Evolutionary conservation across 2,329 filamentous ascomycete species (phyloP), one percentile per base, ranked within the genome.

Genomic region (Xylariaceae sp.): DNA sequence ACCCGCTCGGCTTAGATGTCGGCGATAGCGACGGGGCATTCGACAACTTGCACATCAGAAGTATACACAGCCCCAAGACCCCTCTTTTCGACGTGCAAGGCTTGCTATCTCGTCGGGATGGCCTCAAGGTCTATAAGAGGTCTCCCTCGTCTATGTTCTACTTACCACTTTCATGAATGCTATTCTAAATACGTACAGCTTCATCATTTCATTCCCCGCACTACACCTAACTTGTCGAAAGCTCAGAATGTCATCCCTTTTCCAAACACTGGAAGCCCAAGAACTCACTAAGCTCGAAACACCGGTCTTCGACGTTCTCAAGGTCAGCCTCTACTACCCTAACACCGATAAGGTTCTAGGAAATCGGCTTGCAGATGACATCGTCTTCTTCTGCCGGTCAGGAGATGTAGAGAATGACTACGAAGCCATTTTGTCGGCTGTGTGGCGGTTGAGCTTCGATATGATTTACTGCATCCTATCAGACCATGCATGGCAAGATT

Each of bases 401-500:
- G 46, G 29, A 36, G 21, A 16, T 37, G 33, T 14, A 39, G 46
- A 49, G 11, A 29, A 49, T 21, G 46, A 17, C 4, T 49, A 49
- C 33, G 31, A 29, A 8, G 46, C 5, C 14, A 49, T 49, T 33
- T 29, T 49, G 16, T 21, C 31, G 4, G n/a, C 11, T 31, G 46
- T n/a, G 4, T 49, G 46, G 46, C 4, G 6, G 3, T 39, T 49
- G 21, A 49, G 3, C 33, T 49, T 49, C 46, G 46, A 49, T 28
- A 49, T 49, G 46, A 49, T 49, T 19, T 37, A 29, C 33, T 49
- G 23, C 34, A 49, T 49, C 34, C 46, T 21, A 49, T 31, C 33
- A 36, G 33, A 49, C 24, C 46, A 49, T 23, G 23, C 19, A 37
- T 49, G 31, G 29, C 33, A 49, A 26, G 46, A 49, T 33, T 16